phyloP scores from a whole-genome alignment of 163 green algal genomes.

The Chloromonas sp. region DNA sequence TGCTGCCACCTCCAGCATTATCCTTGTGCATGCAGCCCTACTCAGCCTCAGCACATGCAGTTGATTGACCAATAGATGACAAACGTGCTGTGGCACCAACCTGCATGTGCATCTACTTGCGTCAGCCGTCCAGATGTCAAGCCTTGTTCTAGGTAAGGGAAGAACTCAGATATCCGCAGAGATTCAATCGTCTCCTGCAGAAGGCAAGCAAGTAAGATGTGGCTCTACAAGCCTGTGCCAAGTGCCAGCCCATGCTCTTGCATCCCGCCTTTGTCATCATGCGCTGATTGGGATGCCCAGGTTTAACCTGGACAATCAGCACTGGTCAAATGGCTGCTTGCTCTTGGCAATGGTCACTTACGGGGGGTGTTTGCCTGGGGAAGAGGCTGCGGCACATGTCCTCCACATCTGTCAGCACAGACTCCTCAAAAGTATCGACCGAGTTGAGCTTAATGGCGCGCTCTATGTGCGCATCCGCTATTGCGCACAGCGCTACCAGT shows the following conservation, averaged over 20 bases:
- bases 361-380: conserved; percentile 33
- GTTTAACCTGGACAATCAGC: no score
- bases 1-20: no score
- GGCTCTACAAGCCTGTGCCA: no score
- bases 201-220: not conserved
- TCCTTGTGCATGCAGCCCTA: no score
- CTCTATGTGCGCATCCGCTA: conserved; percentile 40
- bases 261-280: no score
- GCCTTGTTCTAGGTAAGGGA: conserved; percentile 49
- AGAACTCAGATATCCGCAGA: conserved; percentile 39
- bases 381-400: conserved; percentile 25
- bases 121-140: conserved; percentile 23
- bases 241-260: no score
- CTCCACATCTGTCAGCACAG: conserved; percentile 33
- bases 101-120: conserved; percentile 18
- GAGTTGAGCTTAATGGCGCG: conserved; percentile 28
- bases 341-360: not conserved
- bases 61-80: no score
- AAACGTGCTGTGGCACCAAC: not conserved
- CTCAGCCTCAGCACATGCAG: no score
- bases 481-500: conserved; percentile 39
- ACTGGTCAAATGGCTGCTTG: no score
- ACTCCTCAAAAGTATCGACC: conserved; percentile 7
- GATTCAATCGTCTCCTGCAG: conserved; percentile 38
- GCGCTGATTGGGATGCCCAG: no score